Evolutionary conservation across 495 filamentous ascomycete species (phyloP), one percentile per base, ranked within the genome.

Genomic region (Trichoderma virens): DNA sequence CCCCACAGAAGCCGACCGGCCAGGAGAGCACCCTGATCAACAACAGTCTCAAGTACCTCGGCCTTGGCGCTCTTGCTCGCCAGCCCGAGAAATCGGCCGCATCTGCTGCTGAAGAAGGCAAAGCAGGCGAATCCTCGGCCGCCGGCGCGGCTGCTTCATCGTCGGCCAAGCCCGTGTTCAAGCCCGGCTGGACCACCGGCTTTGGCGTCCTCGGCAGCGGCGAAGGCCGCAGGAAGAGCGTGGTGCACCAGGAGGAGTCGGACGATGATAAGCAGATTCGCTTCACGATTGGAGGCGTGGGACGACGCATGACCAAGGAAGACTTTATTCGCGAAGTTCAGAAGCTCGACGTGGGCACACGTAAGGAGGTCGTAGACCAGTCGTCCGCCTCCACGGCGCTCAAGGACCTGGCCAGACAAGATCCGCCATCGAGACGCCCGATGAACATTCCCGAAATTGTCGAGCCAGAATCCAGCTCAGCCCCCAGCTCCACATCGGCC

Each of bases 301-400:
- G 90, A 25, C 76, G 74, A 43, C 87, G 89, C 23, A 85, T 98
- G 89, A 94, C 84, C 71, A 97, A 96, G 74, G 85, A 89, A 7
- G 91, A 97, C 70, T 98, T 99, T 75, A 88, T 98, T 66, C 78
- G 85, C 60, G 86, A 94, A 70, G 87, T 99, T 67, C 86, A 88
- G 71, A 80, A 86, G 31, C 79, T 97, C 64, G 91, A 96, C 71
- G 87, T 90, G 34, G 88, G 86, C 68, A 85, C 86, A 20, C 85
- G 93, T 18, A 83, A 80, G 27, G 85, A 91, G 65, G 75, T 89
- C 2, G 82, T 94, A 0, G 85, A 92, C 62, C 74, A 88, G 51
- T 88, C 83, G 59, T 83, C 86, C 67, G 85, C 84, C 0, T 85
- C 87, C 0, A 79, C 81, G 41, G 76, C 68, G 8, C 74, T 83